Evolutionary conservation across 2,329 filamentous ascomycete genomes (phyloP), one percentile per base, ranked within the genome.

Genomic region (Grosmannia penicillata): DNA sequence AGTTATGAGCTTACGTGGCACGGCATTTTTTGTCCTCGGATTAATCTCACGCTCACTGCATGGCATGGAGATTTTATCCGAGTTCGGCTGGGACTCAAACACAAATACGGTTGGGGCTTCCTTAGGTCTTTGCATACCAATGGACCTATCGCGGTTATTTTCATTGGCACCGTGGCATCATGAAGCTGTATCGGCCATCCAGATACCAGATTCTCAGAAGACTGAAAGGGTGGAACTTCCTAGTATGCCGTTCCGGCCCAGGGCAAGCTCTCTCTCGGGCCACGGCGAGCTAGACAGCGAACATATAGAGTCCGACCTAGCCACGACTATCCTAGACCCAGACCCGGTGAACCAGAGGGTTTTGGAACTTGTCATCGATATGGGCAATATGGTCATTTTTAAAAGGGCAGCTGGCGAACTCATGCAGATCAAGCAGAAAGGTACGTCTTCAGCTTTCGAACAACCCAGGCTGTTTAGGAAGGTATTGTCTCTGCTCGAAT

Each of bases 11-110:
- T 68, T 98, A 50, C 74, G 93, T 32, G 91, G 93, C 27, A 98
- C 93, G 1, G 91, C 91, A 1, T 96, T 96, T 58, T 98, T 95
- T 51, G 91, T 95, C 1, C 63, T 98, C 0, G 91, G 91, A 0
- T 63, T 98, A 41, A 89, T 98, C 39, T 95, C 87, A 2, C 72
- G 91, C 38, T 96, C 89, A 37, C 69, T 86, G 8, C 89, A 95
- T 51, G 91, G 91, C 1, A 72, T 96, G 21, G 85, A 94, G 56
- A 94, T 96, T 42, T 62, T 98, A 13, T 78, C 81, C 1, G 84
- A 93, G 51, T 70, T 82, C 52, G 87, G 87, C 10, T 98, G 93
- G 93, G 87, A 94, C 51, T 83, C 86, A 9, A 89, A 86, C 43
- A 81, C 85, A 15, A 89, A 86, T 42, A 72, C 78, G 21, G 72